Conservation (phyloP, 257 asterid species). For the Solanum pimpinellifolium region DNA sequence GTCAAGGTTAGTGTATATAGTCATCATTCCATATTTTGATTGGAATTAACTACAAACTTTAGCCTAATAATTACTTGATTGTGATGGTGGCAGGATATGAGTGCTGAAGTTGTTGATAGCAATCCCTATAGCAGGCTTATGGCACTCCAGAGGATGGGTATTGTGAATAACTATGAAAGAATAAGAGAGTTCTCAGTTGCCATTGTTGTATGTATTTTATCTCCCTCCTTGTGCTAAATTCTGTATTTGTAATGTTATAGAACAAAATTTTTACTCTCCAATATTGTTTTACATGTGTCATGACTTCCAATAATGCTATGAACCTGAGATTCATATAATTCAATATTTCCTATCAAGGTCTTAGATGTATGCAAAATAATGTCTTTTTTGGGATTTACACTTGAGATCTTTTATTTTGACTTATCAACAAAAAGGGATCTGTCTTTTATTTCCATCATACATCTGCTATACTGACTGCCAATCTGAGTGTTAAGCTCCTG, state of each 20-base stretch:
- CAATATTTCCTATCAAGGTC: not conserved
- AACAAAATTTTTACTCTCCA: not conserved
- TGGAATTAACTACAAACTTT: not conserved
- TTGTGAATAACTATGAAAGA: conserved; percentile 84
- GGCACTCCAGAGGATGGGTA: conserved; percentile 99
- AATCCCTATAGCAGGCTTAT: conserved; percentile 96
- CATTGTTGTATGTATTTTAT: conserved; percentile 63
- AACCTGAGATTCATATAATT: not conserved
- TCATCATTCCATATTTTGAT: not conserved
- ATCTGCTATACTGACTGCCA: not conserved
- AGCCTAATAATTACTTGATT: not conserved
- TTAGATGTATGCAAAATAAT: not conserved
- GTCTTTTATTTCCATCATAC: not conserved
- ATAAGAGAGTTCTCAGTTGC: conserved; percentile 83
- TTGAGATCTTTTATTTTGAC: not conserved
- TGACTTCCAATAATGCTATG: not conserved
- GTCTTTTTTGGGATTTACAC: not conserved
- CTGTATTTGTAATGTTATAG: not conserved
- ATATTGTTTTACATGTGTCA: not conserved
- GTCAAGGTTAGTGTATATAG: conserved; percentile 43
- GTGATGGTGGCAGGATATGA: conserved; percentile 56
- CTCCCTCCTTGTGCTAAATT: not conserved
- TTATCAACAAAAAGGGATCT: not conserved
- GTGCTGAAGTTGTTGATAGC: conserved; percentile 93
- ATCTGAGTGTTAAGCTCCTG: not conserved